phyloP scores from a whole-genome alignment of 129 eudicot species.

The Saposhnikovia divaricata region DNA sequence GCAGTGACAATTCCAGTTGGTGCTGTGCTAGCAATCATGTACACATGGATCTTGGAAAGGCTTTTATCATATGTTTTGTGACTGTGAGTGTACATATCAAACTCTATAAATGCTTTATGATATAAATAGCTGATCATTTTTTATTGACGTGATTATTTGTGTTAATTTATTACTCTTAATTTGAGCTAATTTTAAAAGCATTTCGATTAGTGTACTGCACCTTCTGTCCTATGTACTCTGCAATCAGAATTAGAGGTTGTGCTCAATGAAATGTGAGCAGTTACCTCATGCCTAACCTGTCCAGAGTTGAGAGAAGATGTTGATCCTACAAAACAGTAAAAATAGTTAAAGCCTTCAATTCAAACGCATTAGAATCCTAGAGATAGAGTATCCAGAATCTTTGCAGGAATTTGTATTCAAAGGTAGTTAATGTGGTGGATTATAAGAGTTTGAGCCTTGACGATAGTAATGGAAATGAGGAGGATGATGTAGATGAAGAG shows the following conservation, averaged over 20 bases:
- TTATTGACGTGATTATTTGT: slow-evolving; percentile 14
- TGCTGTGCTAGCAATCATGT: slow-evolving; percentile 56
- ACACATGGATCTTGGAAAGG: slow-evolving; percentile 81
- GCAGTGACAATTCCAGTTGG: slow-evolving; percentile 88
- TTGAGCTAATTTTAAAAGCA: not conserved
- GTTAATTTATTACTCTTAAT: not conserved
- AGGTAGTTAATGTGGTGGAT: slow-evolving; percentile 7
- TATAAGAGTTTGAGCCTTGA: too few species aligned
- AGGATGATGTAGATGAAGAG: too few species aligned
- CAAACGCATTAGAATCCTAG: slow-evolving; percentile 30
- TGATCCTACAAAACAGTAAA: too few species aligned
- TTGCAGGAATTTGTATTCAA: slow-evolving; percentile 32
- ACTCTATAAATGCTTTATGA: slow-evolving; percentile 26
- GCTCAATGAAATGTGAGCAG: not conserved
- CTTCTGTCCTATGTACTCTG: not conserved
- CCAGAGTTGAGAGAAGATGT: not conserved
- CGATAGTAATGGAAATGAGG: too few species aligned
- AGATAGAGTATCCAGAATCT: slow-evolving; percentile 16
- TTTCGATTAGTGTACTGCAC: not conserved
- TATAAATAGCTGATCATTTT: slow-evolving; percentile 16
- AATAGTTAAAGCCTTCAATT: too few species aligned
- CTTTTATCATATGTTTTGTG: slow-evolving; percentile 34
- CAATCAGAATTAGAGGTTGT: not conserved
- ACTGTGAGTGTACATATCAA: slow-evolving; percentile 29
- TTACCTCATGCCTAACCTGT: not conserved